phyloP scores from a whole-genome alignment of 495 filamentous ascomycete species.

The Pseudomonodictys pantanalensis region DNA sequence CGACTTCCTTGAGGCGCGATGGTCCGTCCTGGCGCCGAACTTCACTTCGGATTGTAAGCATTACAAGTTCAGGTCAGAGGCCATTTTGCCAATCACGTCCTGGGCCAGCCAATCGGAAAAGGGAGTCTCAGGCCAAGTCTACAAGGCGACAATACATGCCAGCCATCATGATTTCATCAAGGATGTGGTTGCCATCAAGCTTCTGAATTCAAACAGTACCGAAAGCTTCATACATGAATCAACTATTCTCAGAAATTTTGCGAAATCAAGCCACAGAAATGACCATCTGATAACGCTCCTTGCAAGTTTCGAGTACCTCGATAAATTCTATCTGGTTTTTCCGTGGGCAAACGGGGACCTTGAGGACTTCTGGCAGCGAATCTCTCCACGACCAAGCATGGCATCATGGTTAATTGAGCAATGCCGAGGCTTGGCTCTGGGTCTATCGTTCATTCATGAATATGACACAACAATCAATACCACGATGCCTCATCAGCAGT shows the following conservation, averaged over 20 bases:
- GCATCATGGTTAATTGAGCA: slow-evolving; percentile 14
- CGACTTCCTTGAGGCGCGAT: too few relatives aligned
- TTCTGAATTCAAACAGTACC: neutral
- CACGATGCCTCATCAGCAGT: neutral
- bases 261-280: neutral
- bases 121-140: neutral
- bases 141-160: neutral
- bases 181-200: neutral
- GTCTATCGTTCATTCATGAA: slow-evolving; percentile 6
- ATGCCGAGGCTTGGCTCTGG: slow-evolving; percentile 10
- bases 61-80: neutral
- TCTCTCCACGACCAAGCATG: neutral
- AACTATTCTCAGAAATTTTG: neutral
- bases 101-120: neutral
- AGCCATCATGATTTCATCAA: neutral
- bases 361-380: slow-evolving; percentile 2
- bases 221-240: neutral
- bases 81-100: neutral
- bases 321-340: slow-evolving; percentile 17
- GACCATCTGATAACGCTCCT: slow-evolving; percentile 13
- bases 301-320: slow-evolving; percentile 9
- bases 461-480: neutral
- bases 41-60: neutral
- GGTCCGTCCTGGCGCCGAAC: too few relatives aligned
- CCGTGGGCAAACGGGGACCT: slow-evolving; percentile 19